Percentiles rank a stretch among this genome's conserved stretches.
Conservation (phyloP, 2,329 filamentous ascomycete genomes). For the Fusarium hostae region DNA sequence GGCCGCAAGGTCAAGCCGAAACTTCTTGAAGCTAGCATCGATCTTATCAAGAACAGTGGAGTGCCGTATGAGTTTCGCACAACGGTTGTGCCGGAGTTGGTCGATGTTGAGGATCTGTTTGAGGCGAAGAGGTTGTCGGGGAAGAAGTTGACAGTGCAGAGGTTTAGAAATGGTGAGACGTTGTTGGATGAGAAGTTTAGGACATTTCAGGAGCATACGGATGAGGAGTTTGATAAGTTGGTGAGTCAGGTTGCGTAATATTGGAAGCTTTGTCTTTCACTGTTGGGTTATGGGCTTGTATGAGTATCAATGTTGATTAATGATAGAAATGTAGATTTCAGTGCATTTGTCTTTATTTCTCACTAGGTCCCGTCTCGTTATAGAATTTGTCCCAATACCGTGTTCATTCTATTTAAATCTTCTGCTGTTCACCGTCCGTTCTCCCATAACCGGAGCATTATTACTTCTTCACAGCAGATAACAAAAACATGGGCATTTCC, state of each 20-base stretch:
- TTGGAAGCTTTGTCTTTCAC: rapidly evolving
- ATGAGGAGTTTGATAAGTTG: slow-evolving; percentile 34
- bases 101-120: slow-evolving; percentile 40
- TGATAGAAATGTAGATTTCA: background rate
- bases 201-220: slow-evolving; percentile 26
- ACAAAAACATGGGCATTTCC: background rate
- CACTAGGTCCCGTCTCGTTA: too few species aligned
- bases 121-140: slow-evolving; percentile 38
- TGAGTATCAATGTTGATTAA: background rate
- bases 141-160: slow-evolving; percentile 38
- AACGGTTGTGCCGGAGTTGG: slow-evolving; percentile 33
- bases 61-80: slow-evolving; percentile 38
- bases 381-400: too few species aligned
- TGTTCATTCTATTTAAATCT: too few species aligned
- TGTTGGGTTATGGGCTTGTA: background rate
- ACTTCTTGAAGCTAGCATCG: slow-evolving; percentile 29
- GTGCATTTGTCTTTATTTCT: too few species aligned
- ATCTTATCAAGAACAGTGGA: slow-evolving; percentile 34
- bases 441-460: rapidly evolving
- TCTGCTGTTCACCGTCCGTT: too few species aligned
- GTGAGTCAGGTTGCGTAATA: slow-evolving; percentile 28
- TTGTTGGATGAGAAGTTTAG: slow-evolving; percentile 18
- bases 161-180: slow-evolving; percentile 27
- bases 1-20: slow-evolving; percentile 32
- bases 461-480: background rate